Evolutionary conservation across 2,329 filamentous ascomycete species (phyloP), one percentile per base, ranked within the genome.

Genomic region (Laburnicola sp.): DNA sequence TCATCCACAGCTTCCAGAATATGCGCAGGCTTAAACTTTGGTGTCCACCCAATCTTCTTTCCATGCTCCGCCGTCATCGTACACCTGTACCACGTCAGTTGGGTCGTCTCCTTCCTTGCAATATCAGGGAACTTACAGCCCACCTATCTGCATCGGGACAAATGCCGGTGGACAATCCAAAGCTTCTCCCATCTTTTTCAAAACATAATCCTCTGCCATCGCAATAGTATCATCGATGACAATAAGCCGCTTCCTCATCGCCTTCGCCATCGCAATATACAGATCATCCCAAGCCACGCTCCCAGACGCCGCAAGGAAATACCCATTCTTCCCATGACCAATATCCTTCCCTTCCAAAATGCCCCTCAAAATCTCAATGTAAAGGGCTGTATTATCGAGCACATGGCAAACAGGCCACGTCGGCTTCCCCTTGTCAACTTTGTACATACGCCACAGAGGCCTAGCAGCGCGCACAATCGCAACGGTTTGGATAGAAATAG

Each of bases 331-430:
- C 0, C 77, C 78, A 43, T 76, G 53, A 2, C 63, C 72, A 0
- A 72, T 66, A 3, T 74, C 63, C 9, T 70, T 60, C 1, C 65
- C 74, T 1, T 53, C 56, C 2, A 82, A 57, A 9, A 82, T 82
- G 2, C 63, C 68, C 1, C 71, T 69, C 5, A 82, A 57, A 0
- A 83, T 65, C 2, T 73, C 60, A 1, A 81, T 43, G 46, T 81
- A 83, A 0, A 82, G 56, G 0, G 59, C 61, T 0, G 76, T 71
- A 30, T 74, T 83, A 49, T 83, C 80, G 0, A 59, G 7, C 3
- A 83, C 60, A 48, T 83, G 78, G 50, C 76, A 80, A 4, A 83
- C 80, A 0, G 80, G 80, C 81, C 81, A 83, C 1, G 65, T 70
- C 75, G 79, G 42, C 2, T 43, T 34, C n/a, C 64, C 74, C 1